A percentile compares a stretch with the other conserved stretches of the same genome.
These are phyloP conservation scores for Dentipellis fragilis DNA, from an alignment of 768 basidiomycete species.

Conservation along the genomic window DNA sequence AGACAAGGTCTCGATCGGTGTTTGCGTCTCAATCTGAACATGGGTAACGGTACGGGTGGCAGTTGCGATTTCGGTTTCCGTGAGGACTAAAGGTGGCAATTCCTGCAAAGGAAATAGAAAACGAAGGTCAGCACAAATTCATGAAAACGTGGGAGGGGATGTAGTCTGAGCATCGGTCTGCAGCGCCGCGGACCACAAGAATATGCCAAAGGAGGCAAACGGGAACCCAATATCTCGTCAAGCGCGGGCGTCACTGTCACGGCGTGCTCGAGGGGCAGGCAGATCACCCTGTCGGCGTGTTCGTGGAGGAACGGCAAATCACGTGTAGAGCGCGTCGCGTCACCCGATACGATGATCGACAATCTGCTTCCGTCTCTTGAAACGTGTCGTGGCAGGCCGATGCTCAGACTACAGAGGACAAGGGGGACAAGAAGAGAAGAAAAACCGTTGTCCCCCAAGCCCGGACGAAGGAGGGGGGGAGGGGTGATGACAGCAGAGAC, in stretches of 20 bases:
- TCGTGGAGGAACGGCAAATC: constrained; percentile 11
- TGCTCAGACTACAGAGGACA: constrained; percentile 32
- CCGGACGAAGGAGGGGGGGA: constrained; percentile 76
- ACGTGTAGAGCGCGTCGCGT: constrained; percentile 13
- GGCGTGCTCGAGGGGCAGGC: not conserved
- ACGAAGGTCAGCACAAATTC: constrained; percentile 13
- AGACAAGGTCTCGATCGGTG: constrained; percentile 37
- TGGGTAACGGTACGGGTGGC: constrained; percentile 41
- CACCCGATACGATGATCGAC: constrained; percentile 9
- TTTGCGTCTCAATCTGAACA: constrained; percentile 25
- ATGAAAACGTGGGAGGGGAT: constrained; percentile 12
- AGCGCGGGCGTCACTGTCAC: not conserved
- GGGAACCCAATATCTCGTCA: not conserved
- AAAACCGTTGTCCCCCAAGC: constrained; percentile 81
- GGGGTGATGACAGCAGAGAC: constrained; percentile 60
- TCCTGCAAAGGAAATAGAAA: constrained; percentile 23
- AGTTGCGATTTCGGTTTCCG: constrained; percentile 51
- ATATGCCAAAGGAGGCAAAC: not conserved
- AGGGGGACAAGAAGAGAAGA: constrained; percentile 63
- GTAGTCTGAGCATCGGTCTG: constrained; percentile 11
- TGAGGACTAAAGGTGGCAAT: constrained; percentile 30
- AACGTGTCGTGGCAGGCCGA: constrained; percentile 7
- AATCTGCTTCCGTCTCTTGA: constrained; percentile 20
- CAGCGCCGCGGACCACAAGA: not conserved
- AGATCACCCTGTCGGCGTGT: constrained; percentile 21